Evolutionary conservation across 257 asterid species (phyloP).

Genomic region (Rhazya stricta): DNA sequence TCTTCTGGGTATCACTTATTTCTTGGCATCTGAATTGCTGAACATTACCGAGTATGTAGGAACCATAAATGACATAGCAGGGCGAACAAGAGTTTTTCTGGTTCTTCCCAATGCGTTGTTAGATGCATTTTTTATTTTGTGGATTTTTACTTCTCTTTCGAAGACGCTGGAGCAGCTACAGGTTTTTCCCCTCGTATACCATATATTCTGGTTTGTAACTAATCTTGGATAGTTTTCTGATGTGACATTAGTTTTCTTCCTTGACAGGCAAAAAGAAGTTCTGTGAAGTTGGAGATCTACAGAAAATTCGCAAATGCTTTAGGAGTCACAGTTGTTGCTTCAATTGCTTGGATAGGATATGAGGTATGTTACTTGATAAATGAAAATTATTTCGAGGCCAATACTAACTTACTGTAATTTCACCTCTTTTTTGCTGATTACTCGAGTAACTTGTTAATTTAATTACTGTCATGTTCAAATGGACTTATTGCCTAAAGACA

Average conservation of each 20-base stretch:
- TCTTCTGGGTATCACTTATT: conserved; percentile 73
- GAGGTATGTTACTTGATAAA: conserved; percentile 57
- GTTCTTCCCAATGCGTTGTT: conserved; percentile 87
- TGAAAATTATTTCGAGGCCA: not conserved
- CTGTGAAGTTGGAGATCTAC: conserved; percentile 80
- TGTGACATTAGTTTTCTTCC: conserved; percentile 19
- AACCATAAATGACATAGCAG: conserved; percentile 85
- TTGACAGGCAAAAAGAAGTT: conserved; percentile 86
- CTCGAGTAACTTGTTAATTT: not conserved
- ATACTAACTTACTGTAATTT: not conserved
- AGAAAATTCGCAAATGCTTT: conserved; percentile 91
- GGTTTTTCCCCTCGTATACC: conserved; percentile 39
- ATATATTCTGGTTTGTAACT: conserved; percentile 5
- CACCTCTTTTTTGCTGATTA: not conserved
- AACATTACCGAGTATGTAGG: conserved; percentile 88
- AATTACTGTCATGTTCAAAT: too few species aligned
- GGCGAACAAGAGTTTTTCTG: conserved; percentile 72
- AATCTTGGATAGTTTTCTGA: conserved; percentile 13
- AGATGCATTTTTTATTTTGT: conserved; percentile 87
- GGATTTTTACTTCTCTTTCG: conserved; percentile 97
- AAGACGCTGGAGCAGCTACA: conserved; percentile 90
- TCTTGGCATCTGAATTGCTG: conserved; percentile 79
- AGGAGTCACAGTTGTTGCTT: conserved; percentile 66
- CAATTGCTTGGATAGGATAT: conserved; percentile 90
- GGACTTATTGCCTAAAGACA: not conserved